phyloP scores from a whole-genome alignment of 2,329 filamentous ascomycete species.

The Lasiodiplodia hormozganensis region DNA sequence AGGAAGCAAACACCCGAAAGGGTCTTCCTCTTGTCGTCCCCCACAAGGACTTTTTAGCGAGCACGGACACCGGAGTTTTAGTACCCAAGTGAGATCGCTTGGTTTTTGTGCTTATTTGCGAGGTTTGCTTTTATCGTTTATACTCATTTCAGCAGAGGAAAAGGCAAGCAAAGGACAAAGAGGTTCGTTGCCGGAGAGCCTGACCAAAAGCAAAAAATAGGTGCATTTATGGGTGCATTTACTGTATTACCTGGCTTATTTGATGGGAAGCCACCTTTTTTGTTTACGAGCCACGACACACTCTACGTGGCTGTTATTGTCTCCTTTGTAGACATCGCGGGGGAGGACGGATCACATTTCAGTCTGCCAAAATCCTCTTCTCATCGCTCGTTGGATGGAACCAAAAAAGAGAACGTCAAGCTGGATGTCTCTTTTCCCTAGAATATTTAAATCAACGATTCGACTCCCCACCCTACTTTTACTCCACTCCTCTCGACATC shows the following conservation, averaged over 20 bases:
- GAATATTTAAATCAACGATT: constrained; percentile 12
- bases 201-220: constrained; percentile 2
- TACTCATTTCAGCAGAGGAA: background rate
- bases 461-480: background rate
- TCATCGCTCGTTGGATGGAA: background rate
- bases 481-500: background rate
- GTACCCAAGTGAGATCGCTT: constrained; percentile 13
- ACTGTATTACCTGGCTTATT: constrained; percentile 8
- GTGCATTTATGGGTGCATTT: constrained; percentile 10
- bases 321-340: background rate
- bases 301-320: background rate
- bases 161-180: background rate
- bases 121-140: background rate
- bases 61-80: constrained; percentile 21
- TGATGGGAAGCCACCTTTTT: constrained; percentile 5
- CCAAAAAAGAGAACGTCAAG: background rate
- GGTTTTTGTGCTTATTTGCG: background rate
- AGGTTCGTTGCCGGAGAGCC: constrained; percentile 1
- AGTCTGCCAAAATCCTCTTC: constrained; percentile 16
- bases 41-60: constrained; percentile 14
- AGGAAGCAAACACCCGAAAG: constrained; percentile 2
- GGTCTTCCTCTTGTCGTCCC: constrained; percentile 1
- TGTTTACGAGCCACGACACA: background rate
- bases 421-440: background rate
- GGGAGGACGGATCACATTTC: constrained; percentile 2